Evolutionary conservation across 345 rosid genomes (phyloP).

Genomic region (Moringa oleifera): DNA sequence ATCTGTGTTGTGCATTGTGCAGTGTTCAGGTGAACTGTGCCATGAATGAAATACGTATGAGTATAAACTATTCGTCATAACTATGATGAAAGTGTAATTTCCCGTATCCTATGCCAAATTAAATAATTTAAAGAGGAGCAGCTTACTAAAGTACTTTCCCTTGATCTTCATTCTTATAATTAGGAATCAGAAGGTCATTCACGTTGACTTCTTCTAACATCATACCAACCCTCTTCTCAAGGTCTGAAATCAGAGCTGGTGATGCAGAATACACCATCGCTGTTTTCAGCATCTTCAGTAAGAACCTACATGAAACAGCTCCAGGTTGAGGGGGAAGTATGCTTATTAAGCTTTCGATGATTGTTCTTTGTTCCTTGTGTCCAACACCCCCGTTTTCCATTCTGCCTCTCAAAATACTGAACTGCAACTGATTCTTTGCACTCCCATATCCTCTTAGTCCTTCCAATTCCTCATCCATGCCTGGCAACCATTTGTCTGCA

Average conservation of each 20-base stretch:
- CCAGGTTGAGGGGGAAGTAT: constrained; percentile 55
- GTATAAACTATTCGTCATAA: constrained; percentile 4
- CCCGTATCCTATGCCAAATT: constrained; percentile 4
- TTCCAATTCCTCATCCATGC: constrained; percentile 50
- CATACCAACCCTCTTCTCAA: constrained; percentile 66
- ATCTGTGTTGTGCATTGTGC: constrained; percentile 55
- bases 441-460: constrained; percentile 50
- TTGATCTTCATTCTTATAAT: constrained; percentile 49
- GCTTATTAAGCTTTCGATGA: constrained; percentile 69
- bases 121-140: constrained; percentile 10
- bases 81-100: background rate
- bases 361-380: constrained; percentile 47
- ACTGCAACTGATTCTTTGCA: constrained; percentile 59
- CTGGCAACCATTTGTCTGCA: constrained; percentile 51
- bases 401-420: constrained; percentile 35
- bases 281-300: constrained; percentile 65
- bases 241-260: constrained; percentile 69
- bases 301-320: constrained; percentile 64
- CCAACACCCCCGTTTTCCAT: constrained; percentile 32
- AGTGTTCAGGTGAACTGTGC: constrained; percentile 46
- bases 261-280: constrained; percentile 66
- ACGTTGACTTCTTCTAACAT: constrained; percentile 59
- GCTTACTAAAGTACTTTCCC: constrained; percentile 36
- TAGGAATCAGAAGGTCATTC: constrained; percentile 74
- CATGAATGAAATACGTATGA: constrained; percentile 11